Evolutionary conservation across 345 rosid genomes (phyloP).

Genomic region (Gossypium raimondii): DNA sequence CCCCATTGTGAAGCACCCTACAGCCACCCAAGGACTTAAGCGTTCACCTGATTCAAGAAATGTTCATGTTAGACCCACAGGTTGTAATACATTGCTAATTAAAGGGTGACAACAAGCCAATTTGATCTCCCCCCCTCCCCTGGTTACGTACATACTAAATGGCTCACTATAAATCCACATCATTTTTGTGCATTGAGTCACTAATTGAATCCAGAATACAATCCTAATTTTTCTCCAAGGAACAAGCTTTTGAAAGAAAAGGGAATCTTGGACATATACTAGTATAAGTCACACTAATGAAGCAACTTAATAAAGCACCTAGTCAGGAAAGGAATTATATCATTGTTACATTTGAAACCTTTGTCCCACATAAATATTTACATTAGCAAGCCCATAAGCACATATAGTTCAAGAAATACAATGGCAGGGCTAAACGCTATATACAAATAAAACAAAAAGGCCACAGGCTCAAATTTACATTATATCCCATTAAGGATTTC

Average conservation of each 20-base stretch:
- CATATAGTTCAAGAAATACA: background rate
- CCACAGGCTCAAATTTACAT: background rate
- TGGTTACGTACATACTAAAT: background rate
- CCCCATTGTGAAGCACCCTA: slow-evolving; percentile 90
- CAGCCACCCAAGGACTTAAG: slow-evolving; percentile 90
- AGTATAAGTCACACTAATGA: background rate
- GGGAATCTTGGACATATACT: background rate
- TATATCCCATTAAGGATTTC: background rate
- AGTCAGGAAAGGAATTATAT: background rate
- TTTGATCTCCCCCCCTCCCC: background rate
- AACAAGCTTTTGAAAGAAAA: background rate
- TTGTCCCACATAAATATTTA: background rate
- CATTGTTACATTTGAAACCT: background rate
- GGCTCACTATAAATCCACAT: background rate
- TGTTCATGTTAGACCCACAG: slow-evolving; percentile 7
- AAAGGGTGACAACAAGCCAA: slow-evolving; percentile 3
- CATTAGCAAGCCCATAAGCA: background rate
- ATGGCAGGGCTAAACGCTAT: background rate
- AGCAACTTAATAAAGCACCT: background rate
- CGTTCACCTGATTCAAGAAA: slow-evolving; percentile 69
- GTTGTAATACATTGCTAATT: slow-evolving; percentile 6
- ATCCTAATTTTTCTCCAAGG: slow-evolving; percentile 1
- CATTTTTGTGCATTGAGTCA: background rate
- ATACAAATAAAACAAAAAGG: background rate
- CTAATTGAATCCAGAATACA: background rate